These are phyloP conservation scores for Murraya koenigii DNA, from an alignment of 345 rosid genomes.

Conservation along the genomic window DNA sequence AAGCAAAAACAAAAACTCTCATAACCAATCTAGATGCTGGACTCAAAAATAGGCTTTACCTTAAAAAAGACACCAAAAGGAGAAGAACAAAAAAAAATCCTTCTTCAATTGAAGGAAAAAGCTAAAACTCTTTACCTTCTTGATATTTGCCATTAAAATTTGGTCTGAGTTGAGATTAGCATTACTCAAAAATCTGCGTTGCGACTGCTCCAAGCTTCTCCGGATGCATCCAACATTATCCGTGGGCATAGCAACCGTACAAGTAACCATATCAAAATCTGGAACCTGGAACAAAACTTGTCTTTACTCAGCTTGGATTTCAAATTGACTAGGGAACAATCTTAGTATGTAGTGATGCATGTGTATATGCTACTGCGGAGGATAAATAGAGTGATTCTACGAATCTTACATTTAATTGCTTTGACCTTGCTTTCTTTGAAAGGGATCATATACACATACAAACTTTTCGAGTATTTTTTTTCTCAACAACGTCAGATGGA, in stretches of 20 bases:
- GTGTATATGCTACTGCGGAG: background rate
- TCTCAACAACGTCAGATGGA: slow-evolving; percentile 37
- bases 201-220: slow-evolving; percentile 28
- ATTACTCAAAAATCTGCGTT: slow-evolving; percentile 6
- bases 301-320: background rate
- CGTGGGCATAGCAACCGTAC: slow-evolving; percentile 26
- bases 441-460: slow-evolving; percentile 33
- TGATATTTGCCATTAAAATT: background rate
- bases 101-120: background rate
- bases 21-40: background rate
- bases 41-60: background rate
- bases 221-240: slow-evolving; percentile 29
- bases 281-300: slow-evolving; percentile 26
- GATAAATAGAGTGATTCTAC: background rate
- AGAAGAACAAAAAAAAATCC: background rate
- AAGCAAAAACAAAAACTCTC: background rate
- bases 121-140: slow-evolving; percentile 9
- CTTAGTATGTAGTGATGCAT: background rate
- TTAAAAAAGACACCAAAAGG: background rate
- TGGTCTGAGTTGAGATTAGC: background rate
- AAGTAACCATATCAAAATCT: slow-evolving; percentile 31
- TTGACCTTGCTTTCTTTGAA: slow-evolving; percentile 29
- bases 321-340: background rate
- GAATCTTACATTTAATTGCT: slow-evolving; percentile 26
- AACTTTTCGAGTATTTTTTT: slow-evolving; percentile 26